Conservation (phyloP, 2,329 filamentous ascomycete genomes). For the Biscogniauxia marginata region DNA sequence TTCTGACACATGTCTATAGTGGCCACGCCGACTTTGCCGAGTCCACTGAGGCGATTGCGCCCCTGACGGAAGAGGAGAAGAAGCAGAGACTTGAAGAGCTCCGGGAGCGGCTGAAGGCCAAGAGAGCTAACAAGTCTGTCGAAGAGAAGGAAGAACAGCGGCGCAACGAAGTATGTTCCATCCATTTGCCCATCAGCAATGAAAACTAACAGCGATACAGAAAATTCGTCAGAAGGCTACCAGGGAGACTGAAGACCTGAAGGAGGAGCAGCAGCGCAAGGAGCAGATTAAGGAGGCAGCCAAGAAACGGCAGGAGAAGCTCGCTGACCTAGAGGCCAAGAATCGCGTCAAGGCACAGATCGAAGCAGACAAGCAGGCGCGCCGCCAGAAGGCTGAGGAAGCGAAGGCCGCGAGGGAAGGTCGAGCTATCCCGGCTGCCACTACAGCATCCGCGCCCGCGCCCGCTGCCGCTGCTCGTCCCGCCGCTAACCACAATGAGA, state of each 20-base stretch:
- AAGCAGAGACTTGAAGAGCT: constrained; percentile 75
- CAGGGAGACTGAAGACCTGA: constrained; percentile 82
- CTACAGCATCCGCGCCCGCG: constrained; percentile 42
- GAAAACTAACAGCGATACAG: constrained; percentile 35
- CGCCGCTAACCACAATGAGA: constrained; percentile 72
- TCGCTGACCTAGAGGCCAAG: constrained; percentile 80
- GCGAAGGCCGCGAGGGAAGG: constrained; percentile 87
- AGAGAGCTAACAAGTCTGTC: constrained; percentile 65
- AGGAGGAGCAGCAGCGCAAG: constrained; percentile 84
- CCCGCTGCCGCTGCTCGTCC: constrained; percentile 52
- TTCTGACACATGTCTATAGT: constrained; percentile 37
- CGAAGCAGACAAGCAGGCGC: constrained; percentile 88
- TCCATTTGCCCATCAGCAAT: not conserved
- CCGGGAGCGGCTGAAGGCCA: constrained; percentile 67
- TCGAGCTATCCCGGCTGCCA: constrained; percentile 42
- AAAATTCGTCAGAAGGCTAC: constrained; percentile 82
- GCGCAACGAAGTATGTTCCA: constrained; percentile 69
- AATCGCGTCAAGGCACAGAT: constrained; percentile 90
- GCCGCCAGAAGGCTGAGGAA: constrained; percentile 78
- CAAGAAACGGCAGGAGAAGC: constrained; percentile 83
- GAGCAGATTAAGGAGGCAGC: constrained; percentile 90
- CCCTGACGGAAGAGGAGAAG: constrained; percentile 90
- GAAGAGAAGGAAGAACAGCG: constrained; percentile 80
- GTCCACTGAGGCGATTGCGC: constrained; percentile 87
- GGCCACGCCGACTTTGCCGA: constrained; percentile 90